Evolutionary conservation across 2,329 filamentous ascomycete species (phyloP), one percentile per base, ranked within the genome.

Genomic region (Beauveria sp.): DNA sequence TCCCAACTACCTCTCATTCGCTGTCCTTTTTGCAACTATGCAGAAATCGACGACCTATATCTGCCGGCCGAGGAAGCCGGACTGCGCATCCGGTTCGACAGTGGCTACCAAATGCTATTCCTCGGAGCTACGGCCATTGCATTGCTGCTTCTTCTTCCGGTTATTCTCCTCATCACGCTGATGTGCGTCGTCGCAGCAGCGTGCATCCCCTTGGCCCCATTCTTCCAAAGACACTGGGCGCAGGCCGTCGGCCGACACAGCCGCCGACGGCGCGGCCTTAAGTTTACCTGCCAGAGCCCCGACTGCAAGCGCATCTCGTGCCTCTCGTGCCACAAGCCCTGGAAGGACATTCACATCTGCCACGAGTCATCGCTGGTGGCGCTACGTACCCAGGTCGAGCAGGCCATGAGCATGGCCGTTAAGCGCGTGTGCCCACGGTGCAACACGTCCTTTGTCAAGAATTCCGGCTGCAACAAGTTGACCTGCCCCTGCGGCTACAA

Each of bases 361-460:
- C 89, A 96, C 77, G 91, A 96, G 70, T 91, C 89, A 0, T 87
- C 89, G 47, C 84, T 89, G 55, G 84, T 91, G 16, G 90, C 92
- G 6, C 83, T 97, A 30, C 89, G 93, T 58, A 92, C 91, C 1
- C 90, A 93, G 66, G 88, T 97, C 65, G 94, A 97, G 76, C 88
- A 92, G 66, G 93, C 92, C 60, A 94, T 96, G 79, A 96, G 92
- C 64, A 86, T 92, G 70, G 93, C 93, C 26, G 86, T 97, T 71
- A 99, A 97, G 76, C 89, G 94, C 55, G 93, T 94, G 10, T 99
- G 94, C 72, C 94, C 94, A 9, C 85, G 88, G 53, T 99, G 94
- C 78, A 88, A 90, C 67, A 90, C 92, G 10, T 90, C 88, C 18
- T 97, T 97, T 72, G 90, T 99, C 75, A 97, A 97, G 73, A 88